Base-by-base conservation (phyloP, 306 rosid genomes). In the Notholithocarpus densiflorus region DNA sequence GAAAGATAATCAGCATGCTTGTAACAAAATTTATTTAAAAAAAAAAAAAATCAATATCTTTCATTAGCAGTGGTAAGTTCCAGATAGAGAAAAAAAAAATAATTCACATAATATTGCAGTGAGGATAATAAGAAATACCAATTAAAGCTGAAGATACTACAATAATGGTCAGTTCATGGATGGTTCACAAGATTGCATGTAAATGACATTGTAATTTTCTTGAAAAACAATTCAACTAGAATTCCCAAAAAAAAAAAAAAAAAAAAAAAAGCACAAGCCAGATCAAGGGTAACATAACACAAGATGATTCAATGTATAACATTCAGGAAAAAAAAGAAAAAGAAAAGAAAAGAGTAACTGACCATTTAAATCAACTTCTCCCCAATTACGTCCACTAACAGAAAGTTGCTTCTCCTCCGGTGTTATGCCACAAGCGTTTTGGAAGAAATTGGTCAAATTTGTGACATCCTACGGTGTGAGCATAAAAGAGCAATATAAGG, bases 351-450 rank as follows among this genome's bases (percentile, higher is more conserved):
- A 76, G 71, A 80, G 79, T 65, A 66, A 78, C 90, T 79, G 69
- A 95, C 99, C 99, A 54, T 88, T 93, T 88, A 93, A 88, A 83
- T 93, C 97, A 77, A 95, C 93, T 62, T 95, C 99, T 80, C 99
- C 99, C 98, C 98, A 95, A 62, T 90, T 95, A 69, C 98, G 99
- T 21, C 99, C 99, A 54, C 94, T 91, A 53, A 95, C 94, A 84
- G 98, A 95, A 82, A 95, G 94, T 71, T 95, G 98, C 78, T 90
- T 95, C 84, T 95, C 99, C 87, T 82, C 94, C 12, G 89, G 89
- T 4, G 86, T 55, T 86, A 93, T 68, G 66, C 98, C 96, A 14
- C 91, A 93, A 55, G 90, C 88, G 72, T 77, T 90, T 76, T 93
- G 94, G 85, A 95, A 93, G 82, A 88, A 95, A 73, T 34, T 91